Base-by-base conservation (phyloP, 228 moss, liverwort and hornwort genomes). In the Sphagnum fallax region DNA sequence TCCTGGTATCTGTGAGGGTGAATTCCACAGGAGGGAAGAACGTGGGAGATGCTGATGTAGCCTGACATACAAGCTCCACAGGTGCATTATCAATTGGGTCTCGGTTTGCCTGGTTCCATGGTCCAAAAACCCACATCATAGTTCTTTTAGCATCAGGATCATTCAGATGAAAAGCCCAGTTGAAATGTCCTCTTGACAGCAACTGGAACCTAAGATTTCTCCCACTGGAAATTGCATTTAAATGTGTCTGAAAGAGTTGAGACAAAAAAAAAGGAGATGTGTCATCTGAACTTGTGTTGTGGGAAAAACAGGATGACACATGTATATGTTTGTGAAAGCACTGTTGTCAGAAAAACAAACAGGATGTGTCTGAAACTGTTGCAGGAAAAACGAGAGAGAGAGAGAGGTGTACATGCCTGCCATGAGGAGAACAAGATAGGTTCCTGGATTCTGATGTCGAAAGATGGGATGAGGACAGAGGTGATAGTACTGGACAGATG, bases 351-450 rank as follows among this genome's bases (percentile, higher is more conserved):
- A 32, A 32, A 32, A 32, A 32, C 32, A 32, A 32, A 32, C 32
- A 32, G 32, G 32, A 32, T 32, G 32, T 32, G 32, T 32, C 32
- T 32, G 32, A 32, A 2, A 32, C 32, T 32, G 62, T 62, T 10
- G 62, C 7, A 32, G 11, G 7, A n/a, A 32, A 7, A 8, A 16
- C 18, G 62, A 6, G 15, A n/a, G 62, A 70, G 51, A 10, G 61
- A 70, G 6, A 16, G 62, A 6, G 70, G 6, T 16, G 59, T 59
- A n/a, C n/a, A n/a, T 47, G 78, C 86, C 83, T 76, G 80, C 52
- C 73, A 68, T 65, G 86, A 87, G 50, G 86, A 83, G 61, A 87
- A 87, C 64, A 87, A 87, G 51, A 87, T 74, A 65, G 86, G 83
- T 70, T 87, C 80, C 63, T 87, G 76, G 53, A 72, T 0, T 68